phyloP scores from a whole-genome alignment of 495 filamentous ascomycete species.

The Lasiosphaeria ovina region DNA sequence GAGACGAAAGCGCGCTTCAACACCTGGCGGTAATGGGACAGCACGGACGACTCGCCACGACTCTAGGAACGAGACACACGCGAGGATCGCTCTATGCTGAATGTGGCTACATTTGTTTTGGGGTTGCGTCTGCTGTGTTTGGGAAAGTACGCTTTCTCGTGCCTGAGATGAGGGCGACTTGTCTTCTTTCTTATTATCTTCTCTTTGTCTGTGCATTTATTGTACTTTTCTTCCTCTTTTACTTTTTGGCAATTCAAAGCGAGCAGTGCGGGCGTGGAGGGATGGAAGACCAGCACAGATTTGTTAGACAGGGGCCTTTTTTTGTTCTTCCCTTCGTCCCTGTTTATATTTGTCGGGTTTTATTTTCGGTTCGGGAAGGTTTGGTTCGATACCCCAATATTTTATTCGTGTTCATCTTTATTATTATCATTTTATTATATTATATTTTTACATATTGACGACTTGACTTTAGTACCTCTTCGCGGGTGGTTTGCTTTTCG shows the following conservation, averaged over 20 bases:
- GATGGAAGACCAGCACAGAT: background rate
- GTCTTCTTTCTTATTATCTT: background rate
- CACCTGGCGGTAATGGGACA: too few relatives aligned
- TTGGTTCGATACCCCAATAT: constrained; percentile 7
- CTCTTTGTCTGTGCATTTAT: background rate
- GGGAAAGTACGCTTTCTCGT: background rate
- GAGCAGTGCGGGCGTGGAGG: background rate
- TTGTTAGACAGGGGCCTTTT: background rate
- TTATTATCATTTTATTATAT: background rate
- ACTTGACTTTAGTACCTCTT: too few relatives aligned
- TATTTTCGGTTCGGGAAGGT: background rate
- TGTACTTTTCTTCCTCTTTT: background rate
- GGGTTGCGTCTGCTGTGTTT: background rate
- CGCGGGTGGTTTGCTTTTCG: too few relatives aligned
- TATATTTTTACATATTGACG: too few relatives aligned
- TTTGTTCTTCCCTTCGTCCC: background rate
- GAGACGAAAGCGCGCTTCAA: too few relatives aligned
- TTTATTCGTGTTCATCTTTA: background rate
- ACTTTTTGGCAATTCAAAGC: background rate
- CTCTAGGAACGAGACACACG: too few relatives aligned
- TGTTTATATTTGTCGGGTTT: background rate
- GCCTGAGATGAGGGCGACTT: background rate
- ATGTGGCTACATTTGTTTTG: background rate
- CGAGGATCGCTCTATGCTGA: too few relatives aligned
- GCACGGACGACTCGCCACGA: too few relatives aligned